These are phyloP conservation scores for Solanum gracilifrons DNA, from an alignment of 257 asterid genomes.

Conservation along the genomic window DNA sequence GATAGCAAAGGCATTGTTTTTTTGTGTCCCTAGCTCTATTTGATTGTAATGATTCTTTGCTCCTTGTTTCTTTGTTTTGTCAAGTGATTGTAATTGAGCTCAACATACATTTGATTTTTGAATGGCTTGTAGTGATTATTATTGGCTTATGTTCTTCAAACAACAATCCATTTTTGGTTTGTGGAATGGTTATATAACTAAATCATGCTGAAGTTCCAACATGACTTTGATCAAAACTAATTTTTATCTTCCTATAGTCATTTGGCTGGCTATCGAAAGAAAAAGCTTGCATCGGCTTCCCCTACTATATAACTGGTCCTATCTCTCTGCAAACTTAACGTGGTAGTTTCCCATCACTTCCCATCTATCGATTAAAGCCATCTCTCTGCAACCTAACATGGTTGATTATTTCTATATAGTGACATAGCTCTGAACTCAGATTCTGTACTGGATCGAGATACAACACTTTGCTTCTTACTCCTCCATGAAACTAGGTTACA, in stretches of 20 bases:
- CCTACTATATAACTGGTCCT: no score
- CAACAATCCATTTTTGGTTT: background rate
- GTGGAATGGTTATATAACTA: background rate
- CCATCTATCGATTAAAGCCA: background rate
- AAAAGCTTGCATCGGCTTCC: background rate
- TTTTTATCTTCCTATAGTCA: background rate
- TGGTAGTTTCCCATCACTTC: background rate
- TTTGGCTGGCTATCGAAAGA: background rate
- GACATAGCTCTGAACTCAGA: background rate
- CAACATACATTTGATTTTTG: background rate
- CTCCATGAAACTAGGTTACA: no score
- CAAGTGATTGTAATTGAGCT: background rate
- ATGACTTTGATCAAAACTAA: background rate
- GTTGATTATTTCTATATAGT: background rate
- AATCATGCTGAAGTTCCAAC: background rate
- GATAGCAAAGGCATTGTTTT: conserved; percentile 38
- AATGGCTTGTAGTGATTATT: background rate
- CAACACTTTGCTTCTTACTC: no score
- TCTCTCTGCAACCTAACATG: background rate
- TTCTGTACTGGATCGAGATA: background rate
- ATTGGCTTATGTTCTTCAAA: background rate
- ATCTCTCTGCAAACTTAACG: background rate
- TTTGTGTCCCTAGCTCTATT: conserved; percentile 27
- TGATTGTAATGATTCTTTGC: conserved; percentile 7
- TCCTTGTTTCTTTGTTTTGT: background rate